Conservation (phyloP, 352 stramenopile species). For the Phytophthora kernoviae region DNA sequence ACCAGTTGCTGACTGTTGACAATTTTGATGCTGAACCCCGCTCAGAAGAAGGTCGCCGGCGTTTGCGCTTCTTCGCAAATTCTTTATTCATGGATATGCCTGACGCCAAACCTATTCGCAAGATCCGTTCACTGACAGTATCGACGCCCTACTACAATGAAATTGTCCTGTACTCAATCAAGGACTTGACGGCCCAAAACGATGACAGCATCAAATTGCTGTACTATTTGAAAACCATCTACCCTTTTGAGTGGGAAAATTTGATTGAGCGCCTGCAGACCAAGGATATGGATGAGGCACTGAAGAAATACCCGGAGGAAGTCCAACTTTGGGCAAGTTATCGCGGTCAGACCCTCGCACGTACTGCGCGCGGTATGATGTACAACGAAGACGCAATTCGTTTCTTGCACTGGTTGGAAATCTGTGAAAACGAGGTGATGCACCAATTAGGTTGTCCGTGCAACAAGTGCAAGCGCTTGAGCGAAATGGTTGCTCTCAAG, state of each 20-base stretch:
- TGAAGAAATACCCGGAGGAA: slow-evolving; percentile 85
- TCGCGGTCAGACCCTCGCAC: slow-evolving; percentile 82
- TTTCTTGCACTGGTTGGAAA: slow-evolving; percentile 88
- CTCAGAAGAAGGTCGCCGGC: slow-evolving; percentile 84
- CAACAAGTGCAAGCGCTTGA: slow-evolving; percentile 85
- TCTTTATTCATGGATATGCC: slow-evolving; percentile 92
- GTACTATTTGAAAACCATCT: slow-evolving; percentile 94
- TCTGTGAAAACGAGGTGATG: slow-evolving; percentile 89
- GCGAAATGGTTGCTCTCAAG: slow-evolving; percentile 87
- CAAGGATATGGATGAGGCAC: slow-evolving; percentile 85
- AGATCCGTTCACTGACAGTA: slow-evolving; percentile 85
- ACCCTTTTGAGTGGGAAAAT: slow-evolving; percentile 88
- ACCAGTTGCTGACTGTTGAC: slow-evolving; percentile 87
- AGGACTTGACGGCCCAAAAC: slow-evolving; percentile 84
- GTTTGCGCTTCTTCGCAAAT: slow-evolving; percentile 88
- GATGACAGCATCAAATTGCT: slow-evolving; percentile 95
- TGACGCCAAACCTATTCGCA: slow-evolving; percentile 82
- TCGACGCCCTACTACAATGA: slow-evolving; percentile 91
- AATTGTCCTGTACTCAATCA: slow-evolving; percentile 91
- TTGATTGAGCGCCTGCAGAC: slow-evolving; percentile 73
- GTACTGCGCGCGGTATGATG: slow-evolving; percentile 89
- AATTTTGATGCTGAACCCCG: slow-evolving; percentile 90
- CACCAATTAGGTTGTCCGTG: slow-evolving; percentile 76
- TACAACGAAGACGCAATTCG: slow-evolving; percentile 88
- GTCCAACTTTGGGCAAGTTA: slow-evolving; percentile 86